phyloP scores from a whole-genome alignment of 1,139 yeast genomes.

The Taiozyma sp. region DNA sequence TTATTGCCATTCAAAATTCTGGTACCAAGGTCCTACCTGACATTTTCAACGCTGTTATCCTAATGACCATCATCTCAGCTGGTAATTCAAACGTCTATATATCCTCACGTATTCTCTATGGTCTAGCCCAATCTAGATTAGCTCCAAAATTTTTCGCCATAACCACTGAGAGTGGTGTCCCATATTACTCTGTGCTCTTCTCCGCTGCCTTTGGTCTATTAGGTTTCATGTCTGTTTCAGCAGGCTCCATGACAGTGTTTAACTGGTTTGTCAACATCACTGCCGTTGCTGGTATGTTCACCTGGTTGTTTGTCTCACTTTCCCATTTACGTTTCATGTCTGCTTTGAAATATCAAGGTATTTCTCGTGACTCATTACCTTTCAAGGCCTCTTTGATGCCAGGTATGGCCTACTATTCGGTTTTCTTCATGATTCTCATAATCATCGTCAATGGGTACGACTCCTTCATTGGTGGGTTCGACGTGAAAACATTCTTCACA shows the following conservation, averaged over 20 bases:
- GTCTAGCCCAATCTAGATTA: slow-evolving; percentile 45
- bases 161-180: slow-evolving; percentile 64
- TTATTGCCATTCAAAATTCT: slow-evolving; percentile 47
- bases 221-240: slow-evolving; percentile 65
- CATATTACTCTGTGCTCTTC: slow-evolving; percentile 51
- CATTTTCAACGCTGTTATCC: slow-evolving; percentile 51
- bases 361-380: slow-evolving; percentile 62
- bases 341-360: slow-evolving; percentile 51
- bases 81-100: slow-evolving; percentile 61
- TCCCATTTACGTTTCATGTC: slow-evolving; percentile 65
- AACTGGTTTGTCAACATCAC: slow-evolving; percentile 75
- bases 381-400: slow-evolving; percentile 67
- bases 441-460: slow-evolving; percentile 62
- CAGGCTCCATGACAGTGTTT: slow-evolving; percentile 67
- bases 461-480: slow-evolving; percentile 47
- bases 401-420: slow-evolving; percentile 54
- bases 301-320: slow-evolving; percentile 65
- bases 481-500: slow-evolving; percentile 50
- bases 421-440: slow-evolving; percentile 43
- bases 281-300: slow-evolving; percentile 59
- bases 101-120: slow-evolving; percentile 45
- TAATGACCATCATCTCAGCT: slow-evolving; percentile 57
- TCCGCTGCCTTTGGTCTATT: slow-evolving; percentile 59
- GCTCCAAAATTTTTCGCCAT: slow-evolving; percentile 46
- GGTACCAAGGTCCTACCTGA: slow-evolving; percentile 48